Evolutionary conservation across 805 yeast genomes (phyloP), one percentile per base, ranked within the genome.

Genomic region (Pichia nanzhaoensis): DNA sequence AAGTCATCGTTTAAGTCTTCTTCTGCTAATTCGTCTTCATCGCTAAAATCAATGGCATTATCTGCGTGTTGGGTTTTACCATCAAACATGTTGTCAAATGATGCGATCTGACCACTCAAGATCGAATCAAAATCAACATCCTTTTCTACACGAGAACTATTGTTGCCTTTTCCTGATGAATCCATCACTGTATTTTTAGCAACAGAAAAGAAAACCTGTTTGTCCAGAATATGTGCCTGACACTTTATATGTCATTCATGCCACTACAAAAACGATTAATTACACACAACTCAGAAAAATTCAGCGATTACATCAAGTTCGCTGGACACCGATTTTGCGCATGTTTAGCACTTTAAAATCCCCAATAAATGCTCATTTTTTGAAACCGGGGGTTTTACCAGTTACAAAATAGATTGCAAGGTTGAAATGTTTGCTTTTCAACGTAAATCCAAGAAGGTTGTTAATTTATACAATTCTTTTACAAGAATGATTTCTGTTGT

Each of bases 1-100:
- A 28, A 9, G 4, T n/a, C 33, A 3, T 37, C 24, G 6, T 14
- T 22, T 7, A 37, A 35, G 16, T 70, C 59, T 45, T 90, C 96
- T 20, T 90, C 97, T 0, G 97, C 97, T 40, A 90, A 68, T 62
- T 90, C 97, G 53, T 90, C 97, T 56, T 86, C 95, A 60, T 87
- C 96, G 57, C 87, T 96, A 60, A 85, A 91, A 63, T 91, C 98
- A 28, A 89, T 70, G 9, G 99, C 99, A 61, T 90, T 91, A 6
- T 78, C 96, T 1, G 93, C 90, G 63, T 90, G 98, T 44, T 74
- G 73, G 2, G 85, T 67, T 63, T 75, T 67, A 17, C 76, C 81
- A 28, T 67, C 74, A 43, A 61, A 61, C 56, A 64, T 52, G 21
- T 52, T 56, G 16, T 62, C 66, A 22, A 63, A 54, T 24, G 58